These are phyloP conservation scores for Dalbergia oliveri DNA, from an alignment of 306 rosid species.

Conservation along the genomic window DNA sequence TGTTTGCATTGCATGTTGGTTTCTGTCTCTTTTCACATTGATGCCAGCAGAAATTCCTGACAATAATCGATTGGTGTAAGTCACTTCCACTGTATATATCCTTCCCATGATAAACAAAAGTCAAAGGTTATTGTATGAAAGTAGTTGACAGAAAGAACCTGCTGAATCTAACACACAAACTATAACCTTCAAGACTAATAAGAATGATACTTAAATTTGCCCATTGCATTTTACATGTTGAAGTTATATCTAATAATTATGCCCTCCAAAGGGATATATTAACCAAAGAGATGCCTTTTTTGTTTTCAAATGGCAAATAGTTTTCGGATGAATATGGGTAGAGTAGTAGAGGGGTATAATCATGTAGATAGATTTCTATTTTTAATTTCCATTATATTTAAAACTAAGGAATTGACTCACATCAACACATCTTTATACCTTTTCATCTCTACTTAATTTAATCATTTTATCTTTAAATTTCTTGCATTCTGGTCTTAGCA, in stretches of 20 bases:
- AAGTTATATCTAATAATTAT: background rate
- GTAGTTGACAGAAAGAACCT: constrained; percentile 19
- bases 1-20: constrained; percentile 78
- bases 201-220: constrained; percentile 18
- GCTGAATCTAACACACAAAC: constrained; percentile 17
- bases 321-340: constrained; percentile 17
- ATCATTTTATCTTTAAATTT: background rate
- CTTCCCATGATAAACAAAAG: constrained; percentile 11
- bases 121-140: constrained; percentile 24
- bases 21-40: constrained; percentile 81
- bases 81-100: constrained; percentile 37
- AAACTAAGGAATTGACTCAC: constrained; percentile 7
- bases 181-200: background rate
- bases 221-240: constrained; percentile 28
- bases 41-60: constrained; percentile 99
- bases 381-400: background rate
- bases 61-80: constrained; percentile 85
- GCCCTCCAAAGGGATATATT: background rate
- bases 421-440: background rate
- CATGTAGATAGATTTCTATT: background rate
- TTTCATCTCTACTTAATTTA: constrained; percentile 9
- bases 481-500: background rate
- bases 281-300: background rate
- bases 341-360: constrained; percentile 10
- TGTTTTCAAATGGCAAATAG: background rate